Percentiles rank a stretch among this genome's conserved stretches.
These are phyloP conservation scores for Adansonia madagascariensis DNA, from an alignment of 441 rosid species.

Conservation along the genomic window DNA sequence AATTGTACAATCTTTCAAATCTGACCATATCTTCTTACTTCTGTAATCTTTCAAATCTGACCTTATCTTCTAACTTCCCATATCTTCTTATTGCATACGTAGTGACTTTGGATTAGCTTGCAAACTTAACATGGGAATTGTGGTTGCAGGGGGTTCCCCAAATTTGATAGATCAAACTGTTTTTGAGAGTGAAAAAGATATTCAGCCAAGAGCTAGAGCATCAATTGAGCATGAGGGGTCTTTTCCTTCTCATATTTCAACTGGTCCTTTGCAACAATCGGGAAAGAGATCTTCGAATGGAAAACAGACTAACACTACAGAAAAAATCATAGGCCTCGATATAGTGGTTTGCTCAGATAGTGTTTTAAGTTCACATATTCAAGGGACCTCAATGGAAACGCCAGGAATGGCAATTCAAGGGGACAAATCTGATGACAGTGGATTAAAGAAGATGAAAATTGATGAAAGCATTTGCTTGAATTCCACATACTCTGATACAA, in stretches of 20 bases:
- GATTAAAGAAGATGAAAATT: conserved; percentile 38
- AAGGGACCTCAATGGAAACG: conserved; percentile 31
- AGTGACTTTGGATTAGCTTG: neutral
- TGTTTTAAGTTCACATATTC: conserved; percentile 33
- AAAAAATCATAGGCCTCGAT: conserved; percentile 22
- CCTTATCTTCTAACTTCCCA: too few species aligned
- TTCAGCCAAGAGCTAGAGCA: conserved; percentile 18
- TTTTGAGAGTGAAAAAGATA: conserved; percentile 28
- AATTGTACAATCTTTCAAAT: too few species aligned
- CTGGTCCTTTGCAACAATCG: conserved; percentile 22
- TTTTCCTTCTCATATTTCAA: conserved; percentile 32
- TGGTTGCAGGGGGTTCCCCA: conserved; percentile 25
- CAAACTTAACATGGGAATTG: conserved; percentile 11
- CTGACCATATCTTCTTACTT: too few species aligned
- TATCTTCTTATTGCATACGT: neutral
- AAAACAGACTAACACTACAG: conserved; percentile 15
- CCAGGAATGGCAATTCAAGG: conserved; percentile 11
- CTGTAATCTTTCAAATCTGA: too few species aligned
- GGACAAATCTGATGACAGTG: conserved; percentile 18
- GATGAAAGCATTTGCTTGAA: conserved; percentile 42
- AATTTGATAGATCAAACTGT: conserved; percentile 20
- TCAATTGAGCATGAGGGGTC: conserved; percentile 20
- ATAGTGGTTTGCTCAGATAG: conserved; percentile 34
- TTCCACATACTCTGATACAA: conserved; percentile 47
- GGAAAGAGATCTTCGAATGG: conserved; percentile 22